phyloP scores from a whole-genome alignment of 2,329 filamentous ascomycete species.

The Ophiostoma quercus region DNA sequence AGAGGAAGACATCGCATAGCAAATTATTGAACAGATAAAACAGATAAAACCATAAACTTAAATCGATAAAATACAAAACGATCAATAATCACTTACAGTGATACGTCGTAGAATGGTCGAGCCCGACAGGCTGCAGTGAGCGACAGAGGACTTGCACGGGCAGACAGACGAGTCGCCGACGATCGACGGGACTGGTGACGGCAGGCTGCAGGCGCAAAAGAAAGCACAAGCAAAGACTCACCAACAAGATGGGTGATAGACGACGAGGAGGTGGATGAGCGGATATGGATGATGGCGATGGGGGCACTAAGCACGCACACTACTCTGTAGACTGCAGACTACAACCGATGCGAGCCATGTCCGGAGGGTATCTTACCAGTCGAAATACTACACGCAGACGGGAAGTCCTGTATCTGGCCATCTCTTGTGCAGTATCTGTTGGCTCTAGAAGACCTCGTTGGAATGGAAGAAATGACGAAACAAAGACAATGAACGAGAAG shows the following conservation, averaged over 20 bases:
- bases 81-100: background rate
- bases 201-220: slow-evolving; percentile 4
- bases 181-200: slow-evolving; percentile 4
- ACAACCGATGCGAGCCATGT: slow-evolving; percentile 4
- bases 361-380: background rate
- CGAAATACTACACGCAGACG: slow-evolving; percentile 10
- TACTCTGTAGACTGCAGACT: background rate
- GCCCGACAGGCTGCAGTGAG: background rate
- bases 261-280: background rate
- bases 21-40: background rate
- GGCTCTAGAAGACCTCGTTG: background rate
- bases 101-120: slow-evolving; percentile 1
- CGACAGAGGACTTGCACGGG: background rate
- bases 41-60: background rate
- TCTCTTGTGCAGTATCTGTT: background rate
- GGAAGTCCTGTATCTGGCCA: background rate
- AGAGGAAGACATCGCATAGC: background rate
- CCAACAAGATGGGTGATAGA: background rate
- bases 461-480: background rate
- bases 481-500: background rate
- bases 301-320: background rate
- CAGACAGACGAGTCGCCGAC: background rate
- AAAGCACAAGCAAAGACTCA: slow-evolving; percentile 6
- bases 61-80: background rate
- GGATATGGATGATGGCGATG: background rate